Evolutionary conservation across 208 protist genomes (phyloP).

Genomic region (Leishmania martiniquensis): DNA sequence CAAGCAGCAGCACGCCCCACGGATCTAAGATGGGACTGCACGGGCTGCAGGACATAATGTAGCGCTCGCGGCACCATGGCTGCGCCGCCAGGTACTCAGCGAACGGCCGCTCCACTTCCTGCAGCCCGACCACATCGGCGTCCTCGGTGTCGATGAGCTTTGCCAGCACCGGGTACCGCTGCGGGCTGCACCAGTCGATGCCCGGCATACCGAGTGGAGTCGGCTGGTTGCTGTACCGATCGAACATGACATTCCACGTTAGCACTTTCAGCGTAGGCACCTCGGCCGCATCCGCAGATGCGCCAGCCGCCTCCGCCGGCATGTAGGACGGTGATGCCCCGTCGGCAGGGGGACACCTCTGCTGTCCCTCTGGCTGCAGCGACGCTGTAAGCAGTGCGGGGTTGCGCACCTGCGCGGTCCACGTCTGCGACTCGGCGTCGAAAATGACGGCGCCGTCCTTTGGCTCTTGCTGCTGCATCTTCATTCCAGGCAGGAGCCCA

Average conservation of each 20-base stretch:
- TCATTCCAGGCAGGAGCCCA: conserved; percentile 42
- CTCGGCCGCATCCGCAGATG: background rate
- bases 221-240: conserved; percentile 87
- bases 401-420: conserved; percentile 19
- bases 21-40: conserved; percentile 62
- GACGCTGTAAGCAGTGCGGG: background rate
- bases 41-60: conserved; percentile 75
- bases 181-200: conserved; percentile 91
- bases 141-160: conserved; percentile 71
- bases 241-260: conserved; percentile 94
- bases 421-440: conserved; percentile 22
- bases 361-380: background rate
- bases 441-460: conserved; percentile 22
- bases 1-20: conserved; percentile 86
- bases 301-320: background rate
- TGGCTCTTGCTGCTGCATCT: conserved; percentile 15
- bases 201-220: conserved; percentile 92
- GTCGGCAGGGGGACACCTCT: background rate
- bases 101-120: conserved; percentile 88
- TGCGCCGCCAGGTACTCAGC: conserved; percentile 68
- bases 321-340: background rate
- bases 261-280: conserved; percentile 60
- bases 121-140: conserved; percentile 91
- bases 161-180: conserved; percentile 87
- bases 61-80: conserved; percentile 72